phyloP scores from a whole-genome alignment of 371 early-diverging fungal species.

The Basidiobolus heterosporus region DNA sequence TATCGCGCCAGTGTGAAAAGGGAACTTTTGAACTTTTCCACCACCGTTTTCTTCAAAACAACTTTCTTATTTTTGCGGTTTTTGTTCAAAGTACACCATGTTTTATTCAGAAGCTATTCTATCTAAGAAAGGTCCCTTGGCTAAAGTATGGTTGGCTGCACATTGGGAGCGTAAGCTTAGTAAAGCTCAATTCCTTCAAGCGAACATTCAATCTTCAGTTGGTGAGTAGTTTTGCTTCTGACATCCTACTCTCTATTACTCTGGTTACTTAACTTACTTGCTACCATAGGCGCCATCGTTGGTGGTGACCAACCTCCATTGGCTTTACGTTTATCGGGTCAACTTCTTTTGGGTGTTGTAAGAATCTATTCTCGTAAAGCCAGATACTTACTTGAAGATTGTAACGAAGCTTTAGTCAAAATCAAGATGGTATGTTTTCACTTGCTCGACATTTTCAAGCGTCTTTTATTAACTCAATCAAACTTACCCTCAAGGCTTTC shows the following conservation, averaged over 20 bases:
- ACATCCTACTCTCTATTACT: background rate
- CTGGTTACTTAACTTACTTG: background rate
- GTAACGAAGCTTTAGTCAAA: conserved; percentile 85
- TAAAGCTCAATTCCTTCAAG: conserved; percentile 82
- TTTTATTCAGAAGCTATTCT: conserved; percentile 64
- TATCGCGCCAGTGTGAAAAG: no score
- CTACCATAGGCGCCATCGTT: conserved; percentile 57
- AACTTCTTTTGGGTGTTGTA: conserved; percentile 89
- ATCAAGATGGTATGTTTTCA: conserved; percentile 60
- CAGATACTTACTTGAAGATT: conserved; percentile 90
- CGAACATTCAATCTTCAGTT: conserved; percentile 72
- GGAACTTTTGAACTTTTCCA: no score
- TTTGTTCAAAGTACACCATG: conserved; percentile 19
- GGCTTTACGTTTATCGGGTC: conserved; percentile 89
- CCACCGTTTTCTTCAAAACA: no score
- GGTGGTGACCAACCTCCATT: conserved; percentile 64
- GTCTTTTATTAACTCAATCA: conserved; percentile 7
- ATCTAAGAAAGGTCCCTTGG: conserved; percentile 77
- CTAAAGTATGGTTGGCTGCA: conserved; percentile 95
- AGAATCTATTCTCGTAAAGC: conserved; percentile 94
- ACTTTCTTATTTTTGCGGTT: background rate
- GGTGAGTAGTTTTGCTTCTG: conserved; percentile 24
- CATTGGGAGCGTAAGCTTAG: conserved; percentile 93
- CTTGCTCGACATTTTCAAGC: conserved; percentile 3
- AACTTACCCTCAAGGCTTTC: conserved; percentile 39